Evolutionary conservation across 768 basidiomycete species (phyloP).

Genomic region (Leucocoprinus birnbaumii): DNA sequence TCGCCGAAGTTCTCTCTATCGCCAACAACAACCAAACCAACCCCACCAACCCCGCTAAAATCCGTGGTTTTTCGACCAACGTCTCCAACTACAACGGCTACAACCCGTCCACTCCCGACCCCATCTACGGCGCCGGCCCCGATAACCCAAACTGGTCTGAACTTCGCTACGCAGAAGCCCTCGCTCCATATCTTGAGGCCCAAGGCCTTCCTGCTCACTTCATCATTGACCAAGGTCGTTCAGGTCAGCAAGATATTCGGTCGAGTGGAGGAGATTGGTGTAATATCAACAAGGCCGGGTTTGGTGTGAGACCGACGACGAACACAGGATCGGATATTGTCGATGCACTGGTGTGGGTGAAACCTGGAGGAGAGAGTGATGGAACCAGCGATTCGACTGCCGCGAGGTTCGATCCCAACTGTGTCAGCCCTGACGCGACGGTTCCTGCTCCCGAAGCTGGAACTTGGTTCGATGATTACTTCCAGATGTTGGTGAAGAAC

Average conservation of each 20-base stretch:
- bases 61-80: slow-evolving; percentile 29
- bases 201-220: slow-evolving; percentile 31
- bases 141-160: slow-evolving; percentile 26
- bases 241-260: slow-evolving; percentile 23
- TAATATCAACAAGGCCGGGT: slow-evolving; percentile 26
- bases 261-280: slow-evolving; percentile 28
- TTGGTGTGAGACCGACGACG: slow-evolving; percentile 25
- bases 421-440: slow-evolving; percentile 21
- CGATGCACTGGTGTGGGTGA: slow-evolving; percentile 39
- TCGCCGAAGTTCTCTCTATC: slow-evolving; percentile 24
- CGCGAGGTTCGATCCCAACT: slow-evolving; percentile 26
- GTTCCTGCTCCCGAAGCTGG: slow-evolving; percentile 35
- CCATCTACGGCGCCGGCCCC: slow-evolving; percentile 20
- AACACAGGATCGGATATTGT: slow-evolving; percentile 23
- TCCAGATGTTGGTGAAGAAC: slow-evolving; percentile 24
- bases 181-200: slow-evolving; percentile 26
- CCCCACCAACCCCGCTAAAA: slow-evolving; percentile 14
- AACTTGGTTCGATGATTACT: slow-evolving; percentile 31
- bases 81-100: slow-evolving; percentile 34
- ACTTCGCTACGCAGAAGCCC: slow-evolving; percentile 24
- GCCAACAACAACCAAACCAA: slow-evolving; percentile 23
- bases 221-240: slow-evolving; percentile 33
- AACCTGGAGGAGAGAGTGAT: slow-evolving; percentile 38
- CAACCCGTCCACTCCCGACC: slow-evolving; percentile 20
- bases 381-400: slow-evolving; percentile 33